Evolutionary conservation across 2,329 filamentous ascomycete species (phyloP), one percentile per base, ranked within the genome.

Genomic region (Aspergillus nomiae): DNA sequence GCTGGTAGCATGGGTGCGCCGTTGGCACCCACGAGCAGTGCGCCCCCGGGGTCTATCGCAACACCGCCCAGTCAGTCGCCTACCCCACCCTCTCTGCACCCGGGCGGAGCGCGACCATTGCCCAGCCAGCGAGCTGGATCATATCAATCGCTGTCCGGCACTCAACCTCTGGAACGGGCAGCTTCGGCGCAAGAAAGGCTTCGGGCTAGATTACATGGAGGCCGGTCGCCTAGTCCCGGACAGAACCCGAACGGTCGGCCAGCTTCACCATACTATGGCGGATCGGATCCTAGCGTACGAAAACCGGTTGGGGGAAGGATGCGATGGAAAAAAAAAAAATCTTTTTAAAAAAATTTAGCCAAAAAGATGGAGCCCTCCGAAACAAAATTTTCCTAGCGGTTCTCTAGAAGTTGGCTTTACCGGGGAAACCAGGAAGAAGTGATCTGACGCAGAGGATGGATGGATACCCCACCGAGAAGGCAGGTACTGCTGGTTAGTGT

Each of bases 131-230:
- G 90, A 59, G 85, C 85, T 19, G 91, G 90, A 16, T 94, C 90
- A 73, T 91, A 92, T 74, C 92, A 95, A 80, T 86, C 76, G 70
- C 79, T 63, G 65, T 78, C 65, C 2, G 62, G 64, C 21, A 26
- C 60, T 11, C 60, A 61, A 34, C 54, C 64, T 74, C 77, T 72
- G 51, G 67, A 70, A 53, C 59, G 73, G 34, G 66, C 70, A 56
- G 38, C 72, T 76, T 81, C 65, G 75, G 92, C 92, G 57, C 92
- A 96, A 79, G 92, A 96, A 70, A 84, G 92, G 69, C 81, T 97
- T 70, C 92, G 92, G 74, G 92, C 93, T 71, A 83, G 92, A 65
- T 80, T 97, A 53, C 92, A 92, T 84, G 85, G 86, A n/a, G 73
- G 74, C 7, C 65, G 74, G 53, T 75, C 75, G 12, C 73, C 74